Evolutionary conservation across 2,329 filamentous ascomycete genomes (phyloP), one percentile per base, ranked within the genome.

Genomic region (Colletotrichum abscissum): DNA sequence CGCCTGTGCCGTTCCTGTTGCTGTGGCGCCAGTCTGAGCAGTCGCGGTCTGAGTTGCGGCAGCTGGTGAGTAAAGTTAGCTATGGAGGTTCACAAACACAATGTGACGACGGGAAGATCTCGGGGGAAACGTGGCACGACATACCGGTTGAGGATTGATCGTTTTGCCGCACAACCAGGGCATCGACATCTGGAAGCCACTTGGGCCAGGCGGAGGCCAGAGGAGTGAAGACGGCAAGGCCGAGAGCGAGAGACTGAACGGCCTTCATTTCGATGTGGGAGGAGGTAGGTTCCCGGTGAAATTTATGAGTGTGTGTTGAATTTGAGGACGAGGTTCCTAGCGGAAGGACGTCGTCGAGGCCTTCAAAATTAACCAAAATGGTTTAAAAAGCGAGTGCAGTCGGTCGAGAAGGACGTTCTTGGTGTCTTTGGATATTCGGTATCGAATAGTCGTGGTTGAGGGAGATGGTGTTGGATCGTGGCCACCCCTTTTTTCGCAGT

Each of bases 141-240:
- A 63, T 76, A 69, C 77, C 69, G 59, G 76, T 62, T 38, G 70
- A 72, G 35, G 67, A 76, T 75, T 76, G 79, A 57, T 82, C 80
- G 74, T 88, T 83, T 74, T 84, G 83, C 73, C 88, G 85, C 63
- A 88, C 88, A 54, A 91, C 81, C 46, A 92, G 78, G 16, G 86
- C 79, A 75, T 91, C 86, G 46, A 86, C 60, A 14, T 88, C 85
- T 22, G 89, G 89, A 49, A 91, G 81, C 86, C 87, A 90, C 74
- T 80, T 81, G 24, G 89, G 87, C 89, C 89, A 91, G 69, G 86
- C 89, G 67, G 88, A 85, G n/a, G 86, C 85, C 26, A 89, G 76
- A 19, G 86, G 84, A 22, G 73, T 67, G 56, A 73, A 70, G 68
- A 68, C 75, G 26, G 75, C 74, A 58, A 76, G 67, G 72, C 55